These are phyloP conservation scores for Claviceps sp. DNA, from an alignment of 2,329 filamentous ascomycete genomes.

Conservation along the genomic window DNA sequence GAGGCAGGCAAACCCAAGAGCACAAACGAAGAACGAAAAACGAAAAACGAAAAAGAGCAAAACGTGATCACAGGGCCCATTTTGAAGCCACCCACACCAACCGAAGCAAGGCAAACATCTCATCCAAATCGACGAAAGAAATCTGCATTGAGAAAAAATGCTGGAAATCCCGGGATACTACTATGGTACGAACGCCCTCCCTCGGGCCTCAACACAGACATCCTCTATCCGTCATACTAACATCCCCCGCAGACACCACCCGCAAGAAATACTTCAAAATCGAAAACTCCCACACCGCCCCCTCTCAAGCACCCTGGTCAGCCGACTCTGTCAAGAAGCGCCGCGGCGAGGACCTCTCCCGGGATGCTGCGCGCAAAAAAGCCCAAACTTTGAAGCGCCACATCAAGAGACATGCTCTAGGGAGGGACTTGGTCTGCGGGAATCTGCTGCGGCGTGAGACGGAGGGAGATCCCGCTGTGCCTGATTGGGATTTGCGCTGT, in stretches of 20 bases:
- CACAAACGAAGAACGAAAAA: no score
- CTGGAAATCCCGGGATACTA: conserved; percentile 5
- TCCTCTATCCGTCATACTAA: not conserved
- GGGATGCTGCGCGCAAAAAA: conserved; percentile 14
- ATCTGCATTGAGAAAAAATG: not conserved
- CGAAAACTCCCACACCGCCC: conserved; percentile 41
- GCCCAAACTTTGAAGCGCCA: conserved; percentile 21
- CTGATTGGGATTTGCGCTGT: conserved; percentile 13
- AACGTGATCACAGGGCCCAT: no score
- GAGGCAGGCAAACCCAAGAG: no score
- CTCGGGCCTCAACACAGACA: no score
- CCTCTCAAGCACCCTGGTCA: conserved; percentile 39
- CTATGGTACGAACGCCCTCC: not conserved
- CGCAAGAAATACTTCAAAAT: conserved; percentile 59
- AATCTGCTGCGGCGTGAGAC: conserved; percentile 17
- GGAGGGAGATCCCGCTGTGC: conserved; percentile 7
- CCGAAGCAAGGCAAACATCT: no score
- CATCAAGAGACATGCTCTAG: conserved; percentile 24
- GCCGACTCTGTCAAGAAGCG: conserved; percentile 45
- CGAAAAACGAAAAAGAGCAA: no score
- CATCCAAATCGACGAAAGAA: no score
- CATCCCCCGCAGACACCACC: conserved; percentile 28
- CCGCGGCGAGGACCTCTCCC: conserved; percentile 28
- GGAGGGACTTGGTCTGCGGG: conserved; percentile 19
- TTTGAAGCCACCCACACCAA: no score